phyloP scores from a whole-genome alignment of 139 green algal species.

The Raphidocelis subcapitata region DNA sequence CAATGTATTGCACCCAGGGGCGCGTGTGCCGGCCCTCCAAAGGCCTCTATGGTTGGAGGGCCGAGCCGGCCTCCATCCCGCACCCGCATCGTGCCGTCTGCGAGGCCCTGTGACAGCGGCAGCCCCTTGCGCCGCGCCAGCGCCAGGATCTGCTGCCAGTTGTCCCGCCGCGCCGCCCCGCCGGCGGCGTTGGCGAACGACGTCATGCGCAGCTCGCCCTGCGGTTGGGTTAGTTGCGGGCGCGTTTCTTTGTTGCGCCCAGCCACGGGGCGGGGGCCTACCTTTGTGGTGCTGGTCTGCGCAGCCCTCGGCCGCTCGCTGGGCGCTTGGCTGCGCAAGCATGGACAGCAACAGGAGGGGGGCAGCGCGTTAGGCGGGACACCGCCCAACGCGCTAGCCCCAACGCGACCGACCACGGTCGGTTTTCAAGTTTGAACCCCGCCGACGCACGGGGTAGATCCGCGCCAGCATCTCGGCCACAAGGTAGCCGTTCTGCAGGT shows the following conservation, averaged over 20 bases:
- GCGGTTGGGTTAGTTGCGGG: neutral
- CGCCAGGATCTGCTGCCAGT: slow-evolving; percentile 39
- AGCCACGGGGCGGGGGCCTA: neutral
- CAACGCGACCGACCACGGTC: neutral
- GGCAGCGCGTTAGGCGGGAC: neutral
- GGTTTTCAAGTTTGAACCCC: neutral
- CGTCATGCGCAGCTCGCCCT: slow-evolving; percentile 67
- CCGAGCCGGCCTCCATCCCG: too few relatives aligned
- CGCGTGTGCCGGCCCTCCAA: too few relatives aligned
- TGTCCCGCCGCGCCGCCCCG: slow-evolving; percentile 52
- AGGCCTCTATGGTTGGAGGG: too few relatives aligned
- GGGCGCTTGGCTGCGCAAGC: neutral
- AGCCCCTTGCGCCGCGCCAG: too few relatives aligned
- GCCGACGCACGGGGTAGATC: slow-evolving; percentile 52
- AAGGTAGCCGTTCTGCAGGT: slow-evolving; percentile 57
- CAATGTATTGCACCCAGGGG: too few relatives aligned
- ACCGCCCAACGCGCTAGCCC: neutral
- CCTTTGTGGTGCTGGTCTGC: neutral
- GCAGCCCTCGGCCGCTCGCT: neutral
- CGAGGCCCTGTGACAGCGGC: too few relatives aligned
- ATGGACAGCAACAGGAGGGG: neutral
- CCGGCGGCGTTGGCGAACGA: slow-evolving; percentile 56
- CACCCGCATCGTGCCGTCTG: too few relatives aligned
- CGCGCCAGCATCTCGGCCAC: slow-evolving; percentile 55
- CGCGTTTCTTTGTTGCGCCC: neutral